Conservation (phyloP, 352 stramenopile species). For the Hyaloperonospora arabidopsidis region DNA sequence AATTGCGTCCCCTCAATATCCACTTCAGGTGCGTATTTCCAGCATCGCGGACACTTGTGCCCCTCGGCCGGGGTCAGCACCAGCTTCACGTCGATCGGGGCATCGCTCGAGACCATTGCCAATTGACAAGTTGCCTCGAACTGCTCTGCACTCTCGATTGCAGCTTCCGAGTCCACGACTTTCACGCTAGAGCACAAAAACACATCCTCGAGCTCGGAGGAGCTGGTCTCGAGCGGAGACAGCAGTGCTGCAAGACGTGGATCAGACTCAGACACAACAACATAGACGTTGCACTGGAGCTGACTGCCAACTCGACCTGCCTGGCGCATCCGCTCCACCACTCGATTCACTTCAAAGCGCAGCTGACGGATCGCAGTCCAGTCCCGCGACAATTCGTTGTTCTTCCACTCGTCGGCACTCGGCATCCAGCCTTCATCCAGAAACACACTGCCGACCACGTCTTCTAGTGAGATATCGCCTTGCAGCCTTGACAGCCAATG, state of each 20-base stretch:
- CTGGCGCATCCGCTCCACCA: slow-evolving; percentile 66
- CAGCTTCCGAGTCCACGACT: slow-evolving; percentile 29
- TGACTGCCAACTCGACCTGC: slow-evolving; percentile 51
- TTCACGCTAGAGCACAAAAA: slow-evolving; percentile 60
- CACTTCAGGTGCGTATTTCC: slow-evolving; percentile 69
- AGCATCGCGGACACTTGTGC: slow-evolving; percentile 86
- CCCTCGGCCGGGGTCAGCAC: slow-evolving; percentile 52
- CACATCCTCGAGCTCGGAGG: slow-evolving; percentile 57
- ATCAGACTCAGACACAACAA: slow-evolving; percentile 37
- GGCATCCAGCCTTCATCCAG: slow-evolving; percentile 54
- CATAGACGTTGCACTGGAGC: slow-evolving; percentile 64
- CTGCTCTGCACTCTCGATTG: slow-evolving; percentile 29
- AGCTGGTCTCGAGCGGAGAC: slow-evolving; percentile 8
- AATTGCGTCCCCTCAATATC: slow-evolving; percentile 44
- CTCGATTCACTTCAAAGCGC: slow-evolving; percentile 71
- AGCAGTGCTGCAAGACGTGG: slow-evolving; percentile 56
- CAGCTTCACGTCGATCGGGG: slow-evolving; percentile 43
- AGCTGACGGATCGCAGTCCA: slow-evolving; percentile 88
- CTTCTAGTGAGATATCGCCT: slow-evolving; percentile 33
- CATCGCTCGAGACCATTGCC: slow-evolving; percentile 25
- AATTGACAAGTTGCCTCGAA: slow-evolving; percentile 34
- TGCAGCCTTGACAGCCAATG: slow-evolving; percentile 56
- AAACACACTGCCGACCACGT: slow-evolving; percentile 70
- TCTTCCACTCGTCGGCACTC: slow-evolving; percentile 41
- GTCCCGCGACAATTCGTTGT: slow-evolving; percentile 47